Conservation (phyloP, 2,329 filamentous ascomycete genomes). For the Huntiella omanensis region DNA sequence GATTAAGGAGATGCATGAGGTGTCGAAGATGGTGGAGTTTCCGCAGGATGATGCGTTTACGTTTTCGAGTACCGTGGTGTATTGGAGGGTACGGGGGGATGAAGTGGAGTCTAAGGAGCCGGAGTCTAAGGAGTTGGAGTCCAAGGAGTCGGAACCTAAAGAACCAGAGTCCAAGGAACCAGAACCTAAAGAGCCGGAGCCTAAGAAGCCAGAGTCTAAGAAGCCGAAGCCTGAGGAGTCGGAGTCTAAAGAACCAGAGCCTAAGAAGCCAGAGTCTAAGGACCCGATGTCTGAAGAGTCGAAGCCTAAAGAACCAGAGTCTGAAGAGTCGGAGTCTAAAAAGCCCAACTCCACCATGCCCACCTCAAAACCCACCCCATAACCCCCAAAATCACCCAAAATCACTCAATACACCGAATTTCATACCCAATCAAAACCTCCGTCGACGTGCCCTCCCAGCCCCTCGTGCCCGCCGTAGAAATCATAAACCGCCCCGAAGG, state of each 20-base stretch:
- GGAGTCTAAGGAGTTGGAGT: not conserved
- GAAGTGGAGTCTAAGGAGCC: not conserved
- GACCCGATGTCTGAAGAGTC: not conserved
- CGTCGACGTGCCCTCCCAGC: constrained; percentile 82
- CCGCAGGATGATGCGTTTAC: constrained; percentile 21
- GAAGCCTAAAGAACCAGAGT: not conserved
- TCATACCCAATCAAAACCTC: constrained; percentile 92
- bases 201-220: not conserved
- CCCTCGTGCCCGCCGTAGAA: constrained; percentile 74
- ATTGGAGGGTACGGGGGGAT: constrained; percentile 17
- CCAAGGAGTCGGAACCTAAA: not conserved
- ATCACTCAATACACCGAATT: constrained; percentile 27
- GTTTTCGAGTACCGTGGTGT: constrained; percentile 24
- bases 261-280: not conserved
- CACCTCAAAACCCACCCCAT: too few species aligned
- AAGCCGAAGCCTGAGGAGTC: not conserved
- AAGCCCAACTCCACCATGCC: not conserved
- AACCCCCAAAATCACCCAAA: too few species aligned
- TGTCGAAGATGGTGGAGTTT: constrained; percentile 18
- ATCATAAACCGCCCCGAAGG: constrained; percentile 81
- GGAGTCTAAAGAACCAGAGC: not conserved
- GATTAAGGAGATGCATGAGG: constrained; percentile 19
- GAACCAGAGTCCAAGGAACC: not conserved
- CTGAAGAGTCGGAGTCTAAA: not conserved
- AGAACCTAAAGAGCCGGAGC: not conserved